Conservation (phyloP, 2,329 filamentous ascomycete species). For the Beauveria sp. region DNA sequence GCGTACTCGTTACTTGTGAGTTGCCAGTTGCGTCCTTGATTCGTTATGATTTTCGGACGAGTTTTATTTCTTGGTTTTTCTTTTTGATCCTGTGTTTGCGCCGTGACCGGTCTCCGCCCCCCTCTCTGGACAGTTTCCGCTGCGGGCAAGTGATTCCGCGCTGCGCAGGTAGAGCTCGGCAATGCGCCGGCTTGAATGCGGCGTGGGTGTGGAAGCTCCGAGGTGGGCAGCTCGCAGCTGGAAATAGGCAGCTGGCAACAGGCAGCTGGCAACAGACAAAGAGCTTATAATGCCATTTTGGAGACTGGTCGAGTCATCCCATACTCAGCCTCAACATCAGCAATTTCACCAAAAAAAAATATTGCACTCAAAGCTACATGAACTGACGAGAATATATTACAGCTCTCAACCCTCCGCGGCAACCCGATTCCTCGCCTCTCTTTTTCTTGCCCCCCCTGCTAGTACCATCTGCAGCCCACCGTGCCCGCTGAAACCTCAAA, state of each 20-base stretch:
- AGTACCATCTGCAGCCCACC: constrained; percentile 9
- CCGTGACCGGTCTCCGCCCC: neutral
- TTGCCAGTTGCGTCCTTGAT: neutral
- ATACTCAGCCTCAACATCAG: too few relatives aligned
- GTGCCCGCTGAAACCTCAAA: constrained; percentile 10
- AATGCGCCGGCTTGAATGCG: constrained; percentile 8
- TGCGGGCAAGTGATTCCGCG: neutral
- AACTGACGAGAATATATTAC: too few relatives aligned
- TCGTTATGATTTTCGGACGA: neutral
- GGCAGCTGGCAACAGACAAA: too few relatives aligned
- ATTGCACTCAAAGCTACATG: too few relatives aligned
- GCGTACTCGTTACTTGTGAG: neutral
- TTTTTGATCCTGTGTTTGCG: neutral
- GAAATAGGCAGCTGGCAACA: too few relatives aligned
- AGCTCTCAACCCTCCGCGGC: too few relatives aligned
- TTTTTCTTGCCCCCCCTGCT: neutral
- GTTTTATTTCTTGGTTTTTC: neutral
- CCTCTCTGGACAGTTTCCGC: neutral
- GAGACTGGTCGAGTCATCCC: too few relatives aligned
- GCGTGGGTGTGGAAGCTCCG: constrained; percentile 5
- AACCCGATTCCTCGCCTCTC: too few relatives aligned
- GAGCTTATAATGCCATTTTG: too few relatives aligned
- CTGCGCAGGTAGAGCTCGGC: neutral
- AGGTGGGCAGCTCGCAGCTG: neutral
- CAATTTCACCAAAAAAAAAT: too few relatives aligned